A percentile compares a stretch with the other conserved stretches of the same genome.
Evolutionary conservation across 2,329 filamentous ascomycete species (phyloP).

Genomic region (Botryotinia globosa): DNA sequence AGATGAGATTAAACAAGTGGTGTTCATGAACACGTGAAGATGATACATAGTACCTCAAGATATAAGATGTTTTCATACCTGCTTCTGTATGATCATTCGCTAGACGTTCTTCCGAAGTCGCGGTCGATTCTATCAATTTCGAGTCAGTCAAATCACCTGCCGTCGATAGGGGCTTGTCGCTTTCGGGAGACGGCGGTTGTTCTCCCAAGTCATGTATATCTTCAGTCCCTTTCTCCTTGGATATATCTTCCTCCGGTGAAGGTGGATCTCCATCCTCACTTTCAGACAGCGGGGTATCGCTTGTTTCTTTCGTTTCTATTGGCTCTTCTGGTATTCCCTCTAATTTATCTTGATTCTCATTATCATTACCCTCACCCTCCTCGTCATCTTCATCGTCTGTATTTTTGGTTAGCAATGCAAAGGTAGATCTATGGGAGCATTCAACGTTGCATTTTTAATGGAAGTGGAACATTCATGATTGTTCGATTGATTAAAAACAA

Average conservation of each 20-base stretch:
- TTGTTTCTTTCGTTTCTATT: conserved; percentile 13
- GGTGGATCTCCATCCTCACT: background rate
- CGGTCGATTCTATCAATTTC: background rate
- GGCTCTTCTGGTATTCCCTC: conserved; percentile 6
- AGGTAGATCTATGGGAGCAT: background rate
- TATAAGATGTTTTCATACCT: conserved; percentile 11
- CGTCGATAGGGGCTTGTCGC: background rate
- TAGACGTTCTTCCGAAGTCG: background rate
- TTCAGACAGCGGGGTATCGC: conserved; percentile 13
- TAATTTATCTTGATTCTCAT: conserved; percentile 11
- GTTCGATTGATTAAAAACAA: background rate
- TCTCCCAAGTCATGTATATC: background rate
- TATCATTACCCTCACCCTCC: background rate
- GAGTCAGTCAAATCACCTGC: conserved; percentile 1
- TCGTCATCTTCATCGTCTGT: conserved; percentile 10
- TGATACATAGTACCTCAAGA: background rate
- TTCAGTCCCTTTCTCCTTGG: background rate
- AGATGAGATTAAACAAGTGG: background rate
- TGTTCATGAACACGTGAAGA: conserved; percentile 5
- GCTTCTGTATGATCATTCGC: conserved; percentile 1
- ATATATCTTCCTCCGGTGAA: background rate
- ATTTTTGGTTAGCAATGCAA: conserved; percentile 3
- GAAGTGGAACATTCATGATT: background rate
- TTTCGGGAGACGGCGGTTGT: background rate
- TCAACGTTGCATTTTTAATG: conserved; percentile 1